phyloP scores from a whole-genome alignment of 176 grass and related monocot species.

The Musa schizocarpa region DNA sequence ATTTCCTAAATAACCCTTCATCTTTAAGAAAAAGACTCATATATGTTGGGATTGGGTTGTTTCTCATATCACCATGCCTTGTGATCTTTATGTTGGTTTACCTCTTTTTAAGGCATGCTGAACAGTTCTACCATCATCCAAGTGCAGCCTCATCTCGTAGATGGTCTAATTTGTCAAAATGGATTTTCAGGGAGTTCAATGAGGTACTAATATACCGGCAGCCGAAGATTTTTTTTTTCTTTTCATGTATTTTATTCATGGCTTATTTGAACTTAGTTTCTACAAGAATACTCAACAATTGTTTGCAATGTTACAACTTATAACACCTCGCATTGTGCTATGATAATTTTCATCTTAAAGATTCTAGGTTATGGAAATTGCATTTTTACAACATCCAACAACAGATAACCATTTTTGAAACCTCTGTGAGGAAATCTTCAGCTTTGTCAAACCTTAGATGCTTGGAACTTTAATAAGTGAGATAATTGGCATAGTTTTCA shows the following conservation, averaged over 20 bases:
- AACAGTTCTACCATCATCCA: conserved; percentile 93
- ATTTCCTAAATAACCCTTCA: conserved; percentile 67
- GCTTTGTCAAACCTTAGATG: background rate
- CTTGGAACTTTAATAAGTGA: background rate
- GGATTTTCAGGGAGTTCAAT: conserved; percentile 97
- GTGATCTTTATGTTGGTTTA: conserved; percentile 93
- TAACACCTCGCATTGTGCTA: background rate
- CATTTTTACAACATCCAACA: background rate
- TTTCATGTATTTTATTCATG: background rate
- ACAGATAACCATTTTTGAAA: background rate
- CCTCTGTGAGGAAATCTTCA: background rate
- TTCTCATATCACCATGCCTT: conserved; percentile 80
- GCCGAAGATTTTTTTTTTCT: background rate
- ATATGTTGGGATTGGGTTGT: conserved; percentile 71
- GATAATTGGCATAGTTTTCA: background rate
- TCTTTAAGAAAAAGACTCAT: conserved; percentile 66
- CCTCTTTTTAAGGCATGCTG: conserved; percentile 82
- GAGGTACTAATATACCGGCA: conserved; percentile 40
- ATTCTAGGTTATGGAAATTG: background rate
- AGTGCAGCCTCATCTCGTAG: conserved; percentile 90
- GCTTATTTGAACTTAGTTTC: background rate
- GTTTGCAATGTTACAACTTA: too few species aligned
- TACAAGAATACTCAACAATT: background rate
- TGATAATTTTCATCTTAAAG: background rate
- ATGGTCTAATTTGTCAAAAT: conserved; percentile 95